These are phyloP conservation scores for Maudiozyma saulgeensis DNA, from an alignment of 805 yeast genomes.

Conservation along the genomic window DNA sequence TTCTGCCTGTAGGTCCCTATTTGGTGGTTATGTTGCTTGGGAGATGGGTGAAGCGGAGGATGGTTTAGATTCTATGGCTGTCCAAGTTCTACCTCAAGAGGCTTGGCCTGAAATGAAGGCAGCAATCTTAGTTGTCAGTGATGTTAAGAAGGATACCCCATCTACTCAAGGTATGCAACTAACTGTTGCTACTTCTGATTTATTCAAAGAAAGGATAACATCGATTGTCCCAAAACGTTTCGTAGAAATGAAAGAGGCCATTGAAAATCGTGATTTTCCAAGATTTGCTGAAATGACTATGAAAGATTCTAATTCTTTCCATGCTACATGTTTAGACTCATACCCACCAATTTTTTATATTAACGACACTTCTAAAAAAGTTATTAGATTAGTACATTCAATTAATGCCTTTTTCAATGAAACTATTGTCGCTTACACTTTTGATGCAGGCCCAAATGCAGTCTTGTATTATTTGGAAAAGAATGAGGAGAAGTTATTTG, in stretches of 20 bases:
- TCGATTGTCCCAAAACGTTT: slow-evolving; percentile 84
- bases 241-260: slow-evolving; percentile 70
- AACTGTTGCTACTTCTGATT: slow-evolving; percentile 81
- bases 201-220: slow-evolving; percentile 69
- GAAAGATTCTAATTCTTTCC: slow-evolving; percentile 95
- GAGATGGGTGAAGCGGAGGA: slow-evolving; percentile 75
- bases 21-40: slow-evolving; percentile 99
- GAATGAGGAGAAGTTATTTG: slow-evolving; percentile 65
- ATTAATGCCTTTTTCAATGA: slow-evolving; percentile 51
- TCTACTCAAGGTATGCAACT: slow-evolving; percentile 95
- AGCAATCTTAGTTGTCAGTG: slow-evolving; percentile 84
- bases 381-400: slow-evolving; percentile 67
- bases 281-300: slow-evolving; percentile 84
- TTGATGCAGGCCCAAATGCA: slow-evolving; percentile 99
- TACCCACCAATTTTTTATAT: slow-evolving; percentile 91
- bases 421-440: slow-evolving; percentile 88
- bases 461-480: slow-evolving; percentile 79
- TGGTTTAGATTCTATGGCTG: slow-evolving; percentile 93
- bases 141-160: slow-evolving; percentile 88
- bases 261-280: slow-evolving; percentile 62
- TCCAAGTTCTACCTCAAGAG: slow-evolving; percentile 69
- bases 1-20: slow-evolving; percentile 92
- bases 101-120: slow-evolving; percentile 96
- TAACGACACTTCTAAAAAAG: slow-evolving; percentile 80
- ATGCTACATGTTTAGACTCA: slow-evolving; percentile 94